A percentile compares a stretch with the other conserved stretches of the same genome.
phyloP scores from a whole-genome alignment of 2,329 filamentous ascomycete species.

The Rosellinia necatrix region DNA sequence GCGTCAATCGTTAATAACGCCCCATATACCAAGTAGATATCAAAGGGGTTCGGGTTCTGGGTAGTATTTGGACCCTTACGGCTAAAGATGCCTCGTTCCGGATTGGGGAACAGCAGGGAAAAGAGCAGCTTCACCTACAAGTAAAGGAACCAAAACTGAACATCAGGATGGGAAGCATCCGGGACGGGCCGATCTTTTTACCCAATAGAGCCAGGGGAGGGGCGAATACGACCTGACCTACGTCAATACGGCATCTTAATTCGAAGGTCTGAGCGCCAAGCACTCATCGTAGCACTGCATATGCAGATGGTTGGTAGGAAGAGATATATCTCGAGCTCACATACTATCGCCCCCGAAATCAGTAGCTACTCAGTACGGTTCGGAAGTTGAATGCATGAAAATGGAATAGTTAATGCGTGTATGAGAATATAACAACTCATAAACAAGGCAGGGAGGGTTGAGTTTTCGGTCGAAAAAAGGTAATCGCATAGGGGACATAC shows the following conservation, averaged over 20 bases:
- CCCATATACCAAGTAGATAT: conserved; percentile 52
- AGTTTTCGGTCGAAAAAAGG: too few species aligned
- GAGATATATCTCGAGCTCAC: background rate
- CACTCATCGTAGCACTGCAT: background rate
- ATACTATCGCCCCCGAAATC: conserved; percentile 11
- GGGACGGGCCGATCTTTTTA: conserved; percentile 69
- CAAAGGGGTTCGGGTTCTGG: background rate
- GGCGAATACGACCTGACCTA: conserved; percentile 61
- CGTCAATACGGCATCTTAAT: background rate
- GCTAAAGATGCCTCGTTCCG: too few species aligned
- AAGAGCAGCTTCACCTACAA: conserved; percentile 18
- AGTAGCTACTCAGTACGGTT: background rate
- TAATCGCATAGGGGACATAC: conserved; percentile 5
- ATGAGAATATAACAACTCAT: background rate
- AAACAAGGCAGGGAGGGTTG: background rate
- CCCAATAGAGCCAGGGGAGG: conserved; percentile 68
- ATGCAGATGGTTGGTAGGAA: too few species aligned
- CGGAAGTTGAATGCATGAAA: background rate
- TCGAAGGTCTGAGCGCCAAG: background rate
- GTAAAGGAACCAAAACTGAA: conserved; percentile 69
- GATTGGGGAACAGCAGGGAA: too few species aligned
- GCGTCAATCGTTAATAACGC: conserved; percentile 58
- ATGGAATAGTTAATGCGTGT: background rate
- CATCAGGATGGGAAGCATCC: conserved; percentile 68
- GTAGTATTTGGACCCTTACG: background rate